Percentiles rank a stretch among this genome's conserved stretches.
phyloP scores from a whole-genome alignment of 2,329 filamentous ascomycete species.

The Scedosporium minutisporum region DNA sequence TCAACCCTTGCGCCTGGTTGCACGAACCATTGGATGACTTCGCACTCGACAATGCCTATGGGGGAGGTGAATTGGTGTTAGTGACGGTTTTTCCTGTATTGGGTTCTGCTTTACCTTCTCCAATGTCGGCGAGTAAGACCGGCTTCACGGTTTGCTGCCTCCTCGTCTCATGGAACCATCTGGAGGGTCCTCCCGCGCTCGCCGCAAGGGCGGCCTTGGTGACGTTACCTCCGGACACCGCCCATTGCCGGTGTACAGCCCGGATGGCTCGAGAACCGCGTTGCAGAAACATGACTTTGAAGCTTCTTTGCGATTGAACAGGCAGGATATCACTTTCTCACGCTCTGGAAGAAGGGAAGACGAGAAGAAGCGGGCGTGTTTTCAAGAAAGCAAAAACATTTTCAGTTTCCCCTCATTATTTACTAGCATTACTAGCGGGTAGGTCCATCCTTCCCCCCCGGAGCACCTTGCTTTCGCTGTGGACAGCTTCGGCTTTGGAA shows the following conservation, averaged over 20 bases:
- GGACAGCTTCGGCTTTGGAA: conserved; percentile 19
- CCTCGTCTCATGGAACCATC: conserved; percentile 42
- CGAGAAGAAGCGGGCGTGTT: neutral
- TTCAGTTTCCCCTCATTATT: neutral
- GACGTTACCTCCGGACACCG: conserved; percentile 23
- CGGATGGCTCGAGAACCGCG: conserved; percentile 39
- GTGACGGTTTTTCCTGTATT: neutral
- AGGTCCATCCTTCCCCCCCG: neutral
- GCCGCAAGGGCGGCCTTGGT: conserved; percentile 34
- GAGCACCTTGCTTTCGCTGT: neutral
- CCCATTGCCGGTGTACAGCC: conserved; percentile 4
- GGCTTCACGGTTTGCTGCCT: conserved; percentile 57
- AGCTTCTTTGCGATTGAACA: conserved; percentile 1
- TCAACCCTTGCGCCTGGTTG: conserved; percentile 91
- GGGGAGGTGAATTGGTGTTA: conserved; percentile 8
- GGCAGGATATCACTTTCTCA: neutral
- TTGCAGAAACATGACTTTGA: conserved; percentile 42
- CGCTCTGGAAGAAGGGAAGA: neutral
- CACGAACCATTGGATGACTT: conserved; percentile 99
- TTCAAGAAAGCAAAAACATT: neutral
- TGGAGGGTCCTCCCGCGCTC: conserved; percentile 25
- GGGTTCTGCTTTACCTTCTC: conserved; percentile 51
- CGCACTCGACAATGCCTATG: conserved; percentile 89
- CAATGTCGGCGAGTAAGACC: conserved; percentile 75
- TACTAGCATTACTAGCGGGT: neutral